Percentiles rank a stretch among this genome's conserved stretches.
Evolutionary conservation across 352 stramenopile genomes (phyloP).

Genomic region (Phytophthora cactorum): DNA sequence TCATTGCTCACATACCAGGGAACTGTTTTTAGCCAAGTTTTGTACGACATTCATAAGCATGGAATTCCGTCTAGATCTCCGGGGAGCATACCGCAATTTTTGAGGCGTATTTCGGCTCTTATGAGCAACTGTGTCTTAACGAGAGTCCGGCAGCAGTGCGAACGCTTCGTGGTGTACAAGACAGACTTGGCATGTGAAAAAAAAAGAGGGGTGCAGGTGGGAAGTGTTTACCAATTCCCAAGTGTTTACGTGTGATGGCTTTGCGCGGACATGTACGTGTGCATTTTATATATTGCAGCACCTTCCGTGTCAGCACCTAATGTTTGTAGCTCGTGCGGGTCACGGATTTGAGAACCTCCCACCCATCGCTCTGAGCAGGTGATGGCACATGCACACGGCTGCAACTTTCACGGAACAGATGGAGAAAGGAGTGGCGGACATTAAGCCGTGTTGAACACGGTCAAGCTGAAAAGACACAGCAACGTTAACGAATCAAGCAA

Average conservation of each 20-base stretch:
- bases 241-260: background rate
- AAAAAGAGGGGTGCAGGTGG: background rate
- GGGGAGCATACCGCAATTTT: background rate
- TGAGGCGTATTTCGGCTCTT: background rate
- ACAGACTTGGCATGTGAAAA: background rate
- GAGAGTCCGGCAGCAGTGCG: background rate
- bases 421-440: background rate
- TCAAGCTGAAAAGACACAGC: background rate
- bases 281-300: background rate
- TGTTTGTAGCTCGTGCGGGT: background rate
- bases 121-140: background rate
- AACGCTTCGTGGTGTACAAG: background rate
- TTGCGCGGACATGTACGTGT: conserved; percentile 1
- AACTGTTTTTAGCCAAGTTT: background rate
- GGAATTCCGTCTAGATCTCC: background rate
- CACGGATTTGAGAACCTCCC: background rate
- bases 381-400: background rate
- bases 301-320: background rate
- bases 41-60: background rate
- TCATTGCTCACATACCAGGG: background rate
- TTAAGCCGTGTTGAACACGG: background rate
- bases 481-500: background rate
- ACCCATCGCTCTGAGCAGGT: background rate
- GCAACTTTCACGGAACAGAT: background rate
- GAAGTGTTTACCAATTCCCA: background rate